These are phyloP conservation scores for Schizonepeta tenuifolia DNA, from an alignment of 257 asterid species.

Conservation along the genomic window DNA sequence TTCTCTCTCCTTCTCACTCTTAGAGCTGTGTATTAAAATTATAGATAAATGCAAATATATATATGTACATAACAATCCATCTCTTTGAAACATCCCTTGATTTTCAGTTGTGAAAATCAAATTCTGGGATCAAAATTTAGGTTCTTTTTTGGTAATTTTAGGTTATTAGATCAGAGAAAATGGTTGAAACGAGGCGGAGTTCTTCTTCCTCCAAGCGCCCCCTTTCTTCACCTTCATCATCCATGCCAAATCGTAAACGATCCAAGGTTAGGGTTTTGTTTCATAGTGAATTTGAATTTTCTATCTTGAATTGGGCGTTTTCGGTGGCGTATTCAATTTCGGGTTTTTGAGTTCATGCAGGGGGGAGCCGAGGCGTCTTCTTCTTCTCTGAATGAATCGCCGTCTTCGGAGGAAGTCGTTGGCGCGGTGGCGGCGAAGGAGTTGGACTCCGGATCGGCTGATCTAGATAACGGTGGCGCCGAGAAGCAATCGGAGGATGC, in stretches of 20 bases:
- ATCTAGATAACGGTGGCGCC: conserved; percentile 57
- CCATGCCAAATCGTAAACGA: conserved; percentile 74
- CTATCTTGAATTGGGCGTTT: neutral
- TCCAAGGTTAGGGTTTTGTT: conserved; percentile 74
- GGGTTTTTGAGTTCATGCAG: conserved; percentile 49
- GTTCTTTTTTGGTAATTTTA: neutral
- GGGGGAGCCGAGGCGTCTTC: conserved; percentile 83
- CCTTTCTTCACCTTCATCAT: conserved; percentile 67
- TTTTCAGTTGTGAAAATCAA: conserved; percentile 36
- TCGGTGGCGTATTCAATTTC: conserved; percentile 30
- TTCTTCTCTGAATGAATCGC: conserved; percentile 68
- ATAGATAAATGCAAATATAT: neutral
- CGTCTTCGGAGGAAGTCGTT: conserved; percentile 51
- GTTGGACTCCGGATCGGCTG: conserved; percentile 75
- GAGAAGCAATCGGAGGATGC: conserved; percentile 52
- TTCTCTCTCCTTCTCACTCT: conserved; percentile 18
- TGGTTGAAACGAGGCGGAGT: conserved; percentile 94
- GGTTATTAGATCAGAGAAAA: conserved; percentile 41
- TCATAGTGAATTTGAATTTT: conserved; percentile 15
- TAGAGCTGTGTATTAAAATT: neutral
- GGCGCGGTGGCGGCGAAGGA: conserved; percentile 51
- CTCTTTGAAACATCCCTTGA: conserved; percentile 24
- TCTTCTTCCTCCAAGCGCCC: conserved; percentile 87
- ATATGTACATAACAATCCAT: neutral
- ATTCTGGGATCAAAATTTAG: conserved; percentile 30